These are phyloP conservation scores for Aegilops sharonensis DNA, from an alignment of 176 grass and related monocot species.

Conservation along the genomic window DNA sequence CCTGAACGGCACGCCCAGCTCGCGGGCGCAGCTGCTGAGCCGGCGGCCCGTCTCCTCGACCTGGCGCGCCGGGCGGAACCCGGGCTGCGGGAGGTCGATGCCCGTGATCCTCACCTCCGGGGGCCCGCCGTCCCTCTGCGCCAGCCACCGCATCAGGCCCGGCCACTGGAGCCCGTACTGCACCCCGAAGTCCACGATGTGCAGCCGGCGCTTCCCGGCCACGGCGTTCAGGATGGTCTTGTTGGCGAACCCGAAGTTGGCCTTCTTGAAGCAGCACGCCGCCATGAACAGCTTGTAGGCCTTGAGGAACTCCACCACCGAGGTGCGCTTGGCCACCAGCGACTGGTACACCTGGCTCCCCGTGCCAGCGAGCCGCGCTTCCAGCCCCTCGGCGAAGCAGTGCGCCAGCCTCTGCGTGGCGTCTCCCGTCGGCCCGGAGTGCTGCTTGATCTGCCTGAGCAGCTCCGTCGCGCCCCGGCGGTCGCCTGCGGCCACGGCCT, in stretches of 20 bases:
- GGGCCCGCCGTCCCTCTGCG: conserved; percentile 27
- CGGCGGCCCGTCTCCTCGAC: conserved; percentile 47
- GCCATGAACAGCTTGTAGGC: conserved; percentile 28
- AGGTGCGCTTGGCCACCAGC: conserved; percentile 18
- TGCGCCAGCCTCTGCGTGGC: conserved; percentile 49
- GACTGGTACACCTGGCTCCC: conserved; percentile 47
- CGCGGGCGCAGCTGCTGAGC: conserved; percentile 16
- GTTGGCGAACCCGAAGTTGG: neutral
- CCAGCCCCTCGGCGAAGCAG: conserved; percentile 57
- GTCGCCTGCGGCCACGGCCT: conserved; percentile 43
- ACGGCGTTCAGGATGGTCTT: conserved; percentile 1
- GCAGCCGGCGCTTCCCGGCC: conserved; percentile 24
- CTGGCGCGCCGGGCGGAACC: conserved; percentile 44
- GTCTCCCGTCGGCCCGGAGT: conserved; percentile 44
- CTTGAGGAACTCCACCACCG: conserved; percentile 27
- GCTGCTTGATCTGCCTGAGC: conserved; percentile 39
- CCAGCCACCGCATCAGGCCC: neutral
- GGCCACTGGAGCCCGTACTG: conserved; percentile 43
- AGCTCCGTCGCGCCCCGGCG: conserved; percentile 13
- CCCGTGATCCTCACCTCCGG: conserved; percentile 47
- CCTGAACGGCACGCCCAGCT: conserved; percentile 35
- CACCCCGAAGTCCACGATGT: conserved; percentile 37
- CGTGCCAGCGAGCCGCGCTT: conserved; percentile 51
- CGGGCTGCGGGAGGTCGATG: conserved; percentile 37
- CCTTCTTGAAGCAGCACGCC: conserved; percentile 15